phyloP scores from a whole-genome alignment of 352 stramenopile species.

The Globisporangium nodosum region DNA sequence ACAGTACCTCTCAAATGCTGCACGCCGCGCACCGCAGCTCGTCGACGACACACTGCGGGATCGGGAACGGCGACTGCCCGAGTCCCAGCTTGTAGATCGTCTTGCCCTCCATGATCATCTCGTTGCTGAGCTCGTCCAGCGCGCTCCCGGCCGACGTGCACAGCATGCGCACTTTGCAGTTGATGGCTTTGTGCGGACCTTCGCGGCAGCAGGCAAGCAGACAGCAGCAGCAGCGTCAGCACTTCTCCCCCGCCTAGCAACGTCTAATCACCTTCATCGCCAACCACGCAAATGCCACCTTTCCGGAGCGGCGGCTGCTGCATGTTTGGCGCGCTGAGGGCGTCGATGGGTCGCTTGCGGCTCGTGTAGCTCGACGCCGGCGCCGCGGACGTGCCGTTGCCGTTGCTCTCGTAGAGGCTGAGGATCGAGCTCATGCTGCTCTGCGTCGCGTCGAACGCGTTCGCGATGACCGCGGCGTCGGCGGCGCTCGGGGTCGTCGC shows the following conservation, averaged over 20 bases:
- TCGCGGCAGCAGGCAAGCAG: neutral
- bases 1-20: neutral
- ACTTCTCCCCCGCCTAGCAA: too few relatives aligned
- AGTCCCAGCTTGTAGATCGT: conserved; percentile 83
- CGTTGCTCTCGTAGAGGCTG: conserved; percentile 13
- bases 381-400: conserved; percentile 9
- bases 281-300: conserved; percentile 13
- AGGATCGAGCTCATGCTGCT: conserved; percentile 12
- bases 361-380: conserved; percentile 4
- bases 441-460: conserved; percentile 9
- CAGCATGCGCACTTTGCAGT: conserved; percentile 84
- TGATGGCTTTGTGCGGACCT: conserved; percentile 79
- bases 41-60: conserved; percentile 84
- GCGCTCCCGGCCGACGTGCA: conserved; percentile 72
- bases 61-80: conserved; percentile 82
- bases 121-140: conserved; percentile 82
- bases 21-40: conserved; percentile 54
- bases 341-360: conserved; percentile 43
- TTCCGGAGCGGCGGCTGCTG: conserved; percentile 11
- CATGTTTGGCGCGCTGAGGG: conserved; percentile 18
- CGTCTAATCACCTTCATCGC: neutral
- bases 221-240: neutral
- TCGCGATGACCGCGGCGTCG: neutral
- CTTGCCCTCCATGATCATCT: conserved; percentile 75
- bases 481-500: neutral